A percentile compares a stretch with the other conserved stretches of the same genome.
These are phyloP conservation scores for Aurinia saxatilis DNA, from an alignment of 345 rosid genomes.

Conservation along the genomic window DNA sequence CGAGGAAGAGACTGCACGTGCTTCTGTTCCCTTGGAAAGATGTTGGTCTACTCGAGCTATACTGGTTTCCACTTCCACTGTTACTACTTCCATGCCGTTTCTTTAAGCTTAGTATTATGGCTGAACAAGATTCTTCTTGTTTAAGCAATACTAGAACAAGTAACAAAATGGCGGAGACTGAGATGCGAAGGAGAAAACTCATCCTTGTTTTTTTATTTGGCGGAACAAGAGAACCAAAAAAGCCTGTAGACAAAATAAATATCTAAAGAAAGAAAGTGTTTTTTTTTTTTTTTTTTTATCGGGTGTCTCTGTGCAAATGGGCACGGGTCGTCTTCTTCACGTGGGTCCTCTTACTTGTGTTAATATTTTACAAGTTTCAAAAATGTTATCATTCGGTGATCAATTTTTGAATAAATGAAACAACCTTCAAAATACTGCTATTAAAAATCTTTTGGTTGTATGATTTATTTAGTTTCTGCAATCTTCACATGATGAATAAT, in stretches of 20 bases:
- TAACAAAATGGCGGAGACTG: conserved; percentile 27
- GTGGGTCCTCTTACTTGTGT: conserved; percentile 28
- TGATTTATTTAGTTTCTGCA: neutral
- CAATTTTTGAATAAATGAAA: too few relatives aligned
- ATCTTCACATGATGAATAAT: neutral
- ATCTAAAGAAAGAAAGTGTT: conserved; percentile 3
- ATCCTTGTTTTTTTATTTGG: conserved; percentile 2
- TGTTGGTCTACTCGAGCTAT: conserved; percentile 42
- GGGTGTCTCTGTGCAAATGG: conserved; percentile 24
- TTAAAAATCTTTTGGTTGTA: neutral
- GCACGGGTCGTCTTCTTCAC: conserved; percentile 23
- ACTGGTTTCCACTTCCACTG: conserved; percentile 24
- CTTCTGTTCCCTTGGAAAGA: conserved; percentile 50
- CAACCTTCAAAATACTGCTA: neutral
- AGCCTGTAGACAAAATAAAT: conserved; percentile 20
- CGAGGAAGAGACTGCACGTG: conserved; percentile 38
- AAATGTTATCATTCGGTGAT: neutral
- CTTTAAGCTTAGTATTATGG: conserved; percentile 50
- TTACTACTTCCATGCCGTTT: conserved; percentile 44
- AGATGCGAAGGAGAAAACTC: conserved; percentile 14
- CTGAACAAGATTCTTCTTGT: conserved; percentile 40
- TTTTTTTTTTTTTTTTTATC: conserved; percentile 3
- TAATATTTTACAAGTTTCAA: neutral
- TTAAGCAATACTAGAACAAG: conserved; percentile 22
- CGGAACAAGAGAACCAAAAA: neutral